Evolutionary conservation across 495 filamentous ascomycete species (phyloP), one percentile per base, ranked within the genome.

Genomic region (Aspergillus nanangensis): DNA sequence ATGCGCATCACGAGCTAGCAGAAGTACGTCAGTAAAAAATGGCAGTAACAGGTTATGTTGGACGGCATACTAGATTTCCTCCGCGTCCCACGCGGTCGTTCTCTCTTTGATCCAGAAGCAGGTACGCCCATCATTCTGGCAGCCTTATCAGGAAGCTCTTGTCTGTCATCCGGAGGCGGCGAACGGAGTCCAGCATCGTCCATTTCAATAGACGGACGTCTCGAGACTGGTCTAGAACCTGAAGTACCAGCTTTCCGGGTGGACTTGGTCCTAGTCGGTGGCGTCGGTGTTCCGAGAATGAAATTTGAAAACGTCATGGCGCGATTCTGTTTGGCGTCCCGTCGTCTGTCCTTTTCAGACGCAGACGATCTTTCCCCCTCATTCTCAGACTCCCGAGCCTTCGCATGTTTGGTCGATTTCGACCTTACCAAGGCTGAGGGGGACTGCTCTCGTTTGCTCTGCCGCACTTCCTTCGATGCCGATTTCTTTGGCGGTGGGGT

Each of bases 61-160:
- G 8, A 14, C 43, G 21, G 18, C 63, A 44, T 65, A 76, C 75
- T 53, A 50, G 66, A 58, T 57, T 60, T 63, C 44, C 65, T 62
- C 44, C 59, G 61, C 56, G 70, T 50, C 47, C 60, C 49, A 51
- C 62, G 54, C 43, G 52, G 61, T 48, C 58, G 63, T 33, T 66
- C 70, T 50, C 60, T 60, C 48, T 50, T 63, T 13, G 61, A 63
- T 38, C 59, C 66, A 8, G 66, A 55, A 20, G 48, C 49, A 25
- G 60, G 59, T 15, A 75, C 65, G 23, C 79, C 81, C 77, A 83
- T 80, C 38, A 83, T 46, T 59, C 76, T 78, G 9, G 80, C 78
- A 35, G 77, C 80, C 60, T 84, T 85, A 25, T 69, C 69, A 22
- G 70, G 55, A 31, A 77, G 57, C 23, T 72, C 72, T 8, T 55